phyloP scores from a whole-genome alignment of 2,329 filamentous ascomycete species.

The Pyrenochaeta sp. region DNA sequence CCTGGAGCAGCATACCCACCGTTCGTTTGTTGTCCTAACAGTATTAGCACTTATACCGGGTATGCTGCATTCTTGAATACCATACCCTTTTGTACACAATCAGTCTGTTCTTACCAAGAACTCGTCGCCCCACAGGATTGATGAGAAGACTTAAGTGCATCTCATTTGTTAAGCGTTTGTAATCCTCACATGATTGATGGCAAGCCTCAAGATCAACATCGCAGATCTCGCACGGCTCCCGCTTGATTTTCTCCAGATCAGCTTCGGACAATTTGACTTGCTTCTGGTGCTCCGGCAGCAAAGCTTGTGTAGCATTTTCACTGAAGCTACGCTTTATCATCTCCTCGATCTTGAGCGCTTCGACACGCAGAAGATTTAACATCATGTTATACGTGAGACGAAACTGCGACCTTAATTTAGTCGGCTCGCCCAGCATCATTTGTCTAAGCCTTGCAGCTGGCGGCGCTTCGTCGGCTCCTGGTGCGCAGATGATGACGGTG shows the following conservation, averaged over 20 bases:
- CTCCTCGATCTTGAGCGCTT: constrained; percentile 97
- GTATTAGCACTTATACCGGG: constrained; percentile 23
- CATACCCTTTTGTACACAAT: constrained; percentile 77
- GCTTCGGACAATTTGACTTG: constrained; percentile 91
- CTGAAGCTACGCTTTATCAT: constrained; percentile 99
- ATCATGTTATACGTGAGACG: constrained; percentile 99
- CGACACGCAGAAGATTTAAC: constrained; percentile 89
- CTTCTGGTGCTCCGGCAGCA: constrained; percentile 94
- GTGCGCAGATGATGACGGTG: constrained; percentile 88
- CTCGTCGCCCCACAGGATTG: constrained; percentile 83
- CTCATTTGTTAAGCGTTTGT: constrained; percentile 79
- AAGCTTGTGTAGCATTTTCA: constrained; percentile 93
- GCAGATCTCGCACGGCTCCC: constrained; percentile 83
- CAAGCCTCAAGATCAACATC: constrained; percentile 81
- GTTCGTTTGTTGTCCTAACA: constrained; percentile 78
- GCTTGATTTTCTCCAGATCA: constrained; percentile 87
- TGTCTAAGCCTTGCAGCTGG: constrained; percentile 82
- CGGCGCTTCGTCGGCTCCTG: constrained; percentile 85
- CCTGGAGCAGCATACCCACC: constrained; percentile 79
- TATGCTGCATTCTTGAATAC: neutral
- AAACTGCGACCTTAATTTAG: constrained; percentile 95
- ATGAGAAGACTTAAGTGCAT: constrained; percentile 78
- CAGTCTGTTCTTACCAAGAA: constrained; percentile 78
- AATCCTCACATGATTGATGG: constrained; percentile 83
- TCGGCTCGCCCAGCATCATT: constrained; percentile 96